Base-by-base conservation (phyloP, 106 monocot species). In the Dendrobium chrysotoxum region DNA sequence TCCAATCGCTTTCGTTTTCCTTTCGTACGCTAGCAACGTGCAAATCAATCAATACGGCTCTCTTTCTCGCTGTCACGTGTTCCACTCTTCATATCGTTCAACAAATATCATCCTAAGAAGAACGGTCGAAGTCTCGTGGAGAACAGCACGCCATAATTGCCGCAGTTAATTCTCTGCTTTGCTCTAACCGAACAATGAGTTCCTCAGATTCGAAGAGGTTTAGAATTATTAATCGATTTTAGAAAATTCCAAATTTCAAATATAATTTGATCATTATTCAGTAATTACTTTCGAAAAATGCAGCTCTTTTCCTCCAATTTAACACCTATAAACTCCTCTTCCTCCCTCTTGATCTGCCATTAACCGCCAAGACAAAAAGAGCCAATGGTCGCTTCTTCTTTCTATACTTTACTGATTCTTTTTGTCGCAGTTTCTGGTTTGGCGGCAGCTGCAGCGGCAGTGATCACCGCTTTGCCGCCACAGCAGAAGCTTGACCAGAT, bases 401-500 rank as follows among this genome's bases (percentile, higher is more conserved):
- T 76, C 50, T 7, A 46, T 26, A 18, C 47, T 76, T 13, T 28
- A 28, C 47, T 50, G 45, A 5, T 13, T 10, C 12, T 76, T 47
- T 3, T 28, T 28, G 39, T 50, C 47, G 9, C 40, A 47, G 4
- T 47, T 16, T 23, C 25, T 21, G 3, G 17, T 28, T 50, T 76
- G 76, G 76, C 47, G 10, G 47, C 76, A n/a, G 76, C 47, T 0
- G 47, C 47, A 10, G 47, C 76, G 46, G 76, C 7, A n/a, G 74
- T 12, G 1, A 40, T 11, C 15, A 4, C 21, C 28, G 2, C 20
- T 45, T n/a, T 76, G 47, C 76, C 76, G 26, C 45, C 15, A n/a
- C 76, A 76, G 47, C 88, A 85, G 85, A 90, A 90, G 58, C 26
- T 45, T 12, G 99, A 99, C 82, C 72, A 87, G 83, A 91, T 99